Conservation (phyloP, 164 flowering plant species). For the Liquidambar formosana region DNA sequence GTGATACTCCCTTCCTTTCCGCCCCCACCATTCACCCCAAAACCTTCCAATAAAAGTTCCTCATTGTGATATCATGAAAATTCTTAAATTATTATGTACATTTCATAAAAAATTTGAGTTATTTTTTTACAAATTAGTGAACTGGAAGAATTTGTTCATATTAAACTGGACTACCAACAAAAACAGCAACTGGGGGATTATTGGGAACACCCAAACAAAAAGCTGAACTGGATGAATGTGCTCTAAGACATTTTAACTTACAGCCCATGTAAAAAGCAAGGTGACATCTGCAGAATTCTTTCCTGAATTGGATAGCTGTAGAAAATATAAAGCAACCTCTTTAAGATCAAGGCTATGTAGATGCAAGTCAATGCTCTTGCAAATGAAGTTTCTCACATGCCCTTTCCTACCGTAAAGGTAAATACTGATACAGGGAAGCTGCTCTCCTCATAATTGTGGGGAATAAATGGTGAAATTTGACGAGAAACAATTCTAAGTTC, state of each 20-base stretch:
- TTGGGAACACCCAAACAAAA: background rate
- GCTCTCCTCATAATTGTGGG: constrained; percentile 93
- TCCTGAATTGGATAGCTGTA: constrained; percentile 68
- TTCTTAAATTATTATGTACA: too few species aligned
- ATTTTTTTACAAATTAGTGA: too few species aligned
- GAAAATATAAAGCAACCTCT: constrained; percentile 6
- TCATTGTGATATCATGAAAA: too few species aligned
- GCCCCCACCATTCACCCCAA: too few species aligned
- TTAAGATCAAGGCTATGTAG: constrained; percentile 1
- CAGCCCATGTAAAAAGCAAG: constrained; percentile 92
- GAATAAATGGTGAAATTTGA: constrained; percentile 93
- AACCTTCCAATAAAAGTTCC: too few species aligned
- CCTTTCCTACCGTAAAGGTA: constrained; percentile 69
- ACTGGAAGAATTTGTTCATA: too few species aligned
- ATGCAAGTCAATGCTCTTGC: background rate
- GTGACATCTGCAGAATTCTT: constrained; percentile 68
- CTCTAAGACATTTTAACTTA: constrained; percentile 32
- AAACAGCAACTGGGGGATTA: too few species aligned
- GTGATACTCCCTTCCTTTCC: too few species aligned
- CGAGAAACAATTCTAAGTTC: constrained; percentile 79
- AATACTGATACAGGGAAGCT: constrained; percentile 91
- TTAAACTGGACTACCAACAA: too few species aligned
- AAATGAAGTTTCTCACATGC: background rate
- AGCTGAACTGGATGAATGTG: background rate
- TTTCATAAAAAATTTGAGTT: too few species aligned